These are phyloP conservation scores for Trichoderma afroharzianum DNA, from an alignment of 2,329 filamentous ascomycete species.

Conservation along the genomic window DNA sequence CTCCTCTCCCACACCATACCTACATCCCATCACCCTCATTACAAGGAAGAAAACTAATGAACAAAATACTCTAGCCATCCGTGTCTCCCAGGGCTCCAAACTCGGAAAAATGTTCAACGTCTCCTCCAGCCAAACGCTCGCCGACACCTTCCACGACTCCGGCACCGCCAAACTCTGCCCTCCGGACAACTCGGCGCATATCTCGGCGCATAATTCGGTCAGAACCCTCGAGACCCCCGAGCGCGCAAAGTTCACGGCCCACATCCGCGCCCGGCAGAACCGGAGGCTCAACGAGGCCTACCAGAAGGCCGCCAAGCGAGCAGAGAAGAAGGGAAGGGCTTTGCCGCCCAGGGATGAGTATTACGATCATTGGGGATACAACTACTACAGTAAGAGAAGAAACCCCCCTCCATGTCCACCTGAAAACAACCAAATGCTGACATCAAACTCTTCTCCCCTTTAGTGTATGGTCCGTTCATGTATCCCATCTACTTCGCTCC, in stretches of 20 bases:
- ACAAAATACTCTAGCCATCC: neutral
- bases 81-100: constrained; percentile 5
- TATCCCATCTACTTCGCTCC: constrained; percentile 42
- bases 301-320: constrained; percentile 47
- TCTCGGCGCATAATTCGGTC: constrained; percentile 71
- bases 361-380: constrained; percentile 53
- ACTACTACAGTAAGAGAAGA: constrained; percentile 38
- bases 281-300: constrained; percentile 53
- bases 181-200: constrained; percentile 61
- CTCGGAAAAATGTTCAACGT: constrained; percentile 25
- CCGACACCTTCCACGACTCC: constrained; percentile 42
- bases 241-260: neutral
- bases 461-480: constrained; percentile 46
- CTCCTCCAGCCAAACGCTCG: constrained; percentile 30
- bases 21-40: constrained; percentile 32
- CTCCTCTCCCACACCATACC: neutral
- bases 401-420: neutral
- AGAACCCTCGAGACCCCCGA: constrained; percentile 18
- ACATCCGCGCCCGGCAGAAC: constrained; percentile 22
- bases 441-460: neutral
- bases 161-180: constrained; percentile 48
- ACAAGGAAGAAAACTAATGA: constrained; percentile 33
- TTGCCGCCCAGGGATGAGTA: constrained; percentile 47
- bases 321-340: constrained; percentile 46
- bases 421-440: neutral